Evolutionary conservation across 129 eudicot species (phyloP), one percentile per base, ranked within the genome.

Genomic region (Sambucus nigra): DNA sequence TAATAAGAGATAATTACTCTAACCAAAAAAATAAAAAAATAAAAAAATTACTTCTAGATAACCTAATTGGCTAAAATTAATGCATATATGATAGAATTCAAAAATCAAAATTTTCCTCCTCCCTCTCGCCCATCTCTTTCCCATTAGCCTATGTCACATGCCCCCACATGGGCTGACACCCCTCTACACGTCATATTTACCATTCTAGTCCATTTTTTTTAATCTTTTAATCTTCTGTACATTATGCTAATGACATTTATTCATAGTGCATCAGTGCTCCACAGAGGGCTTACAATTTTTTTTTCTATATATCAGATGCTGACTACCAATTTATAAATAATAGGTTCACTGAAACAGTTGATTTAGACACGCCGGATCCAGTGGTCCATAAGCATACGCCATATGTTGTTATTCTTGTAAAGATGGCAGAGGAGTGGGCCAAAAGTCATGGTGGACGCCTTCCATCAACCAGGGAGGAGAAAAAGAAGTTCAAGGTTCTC

Each of bases 311-410:
- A n/a, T 24, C 23, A 25, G 3, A 48, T 40, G 45, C 40, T 68
- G 46, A 29, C 31, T 42, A 21, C 24, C 19, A 54, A 17, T 17
- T 41, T 71, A 25, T 28, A 44, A 15, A 47, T 50, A 12, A 41
- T 64, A 92, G 99, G 62, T 92, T 77, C 69, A 71, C 84, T 10
- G 94, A 80, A 70, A 67, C 80, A 32, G 73, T 80, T 41, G 94
- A 92, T 57, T 29, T 86, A 25, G 76, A 70, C 47, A 61, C 69
- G 27, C 16, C 82, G 16, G 94, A 92, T 75, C 91, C 87, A 33
- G 94, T 92, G 25, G 71, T 64, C 57, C 96, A 92, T 65, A 92
- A 92, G 55, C 99, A 92, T 58, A 82, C 72, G 44, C 99, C 99
- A 39, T 86, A 86, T 61, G 82, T 92, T 33, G 60, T 86, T 35